phyloP scores from a whole-genome alignment of 1,139 yeast genomes.

The Yamadazyma dendronema region DNA sequence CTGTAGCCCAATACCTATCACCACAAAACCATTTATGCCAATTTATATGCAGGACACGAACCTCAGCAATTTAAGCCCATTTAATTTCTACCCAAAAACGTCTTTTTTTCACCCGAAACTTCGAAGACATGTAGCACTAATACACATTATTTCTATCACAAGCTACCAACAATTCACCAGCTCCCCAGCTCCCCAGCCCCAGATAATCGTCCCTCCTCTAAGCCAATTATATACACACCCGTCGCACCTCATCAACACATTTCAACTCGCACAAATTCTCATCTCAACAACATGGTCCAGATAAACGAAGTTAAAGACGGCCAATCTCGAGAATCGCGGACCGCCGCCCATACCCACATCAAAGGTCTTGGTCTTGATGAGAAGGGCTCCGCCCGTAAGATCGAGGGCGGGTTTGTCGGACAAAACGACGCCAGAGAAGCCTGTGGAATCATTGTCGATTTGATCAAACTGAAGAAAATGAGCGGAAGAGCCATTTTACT shows the following conservation, averaged over 20 bases:
- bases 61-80: too few species aligned
- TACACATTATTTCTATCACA: too few species aligned
- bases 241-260: background rate
- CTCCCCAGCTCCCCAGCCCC: background rate
- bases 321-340: conserved; percentile 48
- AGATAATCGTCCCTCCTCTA: background rate
- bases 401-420: conserved; percentile 96
- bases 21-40: too few species aligned
- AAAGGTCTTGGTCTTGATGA: conserved; percentile 94
- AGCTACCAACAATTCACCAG: too few species aligned
- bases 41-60: too few species aligned
- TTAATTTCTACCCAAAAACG: too few species aligned
- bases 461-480: conserved; percentile 89
- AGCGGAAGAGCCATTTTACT: conserved; percentile 93
- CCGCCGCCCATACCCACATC: conserved; percentile 97
- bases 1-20: too few species aligned
- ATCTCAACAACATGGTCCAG: conserved; percentile 58
- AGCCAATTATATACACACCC: background rate
- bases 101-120: too few species aligned
- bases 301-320: conserved; percentile 72
- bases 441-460: conserved; percentile 91
- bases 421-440: conserved; percentile 96
- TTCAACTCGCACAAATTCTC: background rate
- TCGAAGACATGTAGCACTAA: too few species aligned
- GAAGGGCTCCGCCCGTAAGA: conserved; percentile 76